These are phyloP conservation scores for Neurospora sp. DNA, from an alignment of 495 filamentous ascomycete genomes.

Conservation along the genomic window DNA sequence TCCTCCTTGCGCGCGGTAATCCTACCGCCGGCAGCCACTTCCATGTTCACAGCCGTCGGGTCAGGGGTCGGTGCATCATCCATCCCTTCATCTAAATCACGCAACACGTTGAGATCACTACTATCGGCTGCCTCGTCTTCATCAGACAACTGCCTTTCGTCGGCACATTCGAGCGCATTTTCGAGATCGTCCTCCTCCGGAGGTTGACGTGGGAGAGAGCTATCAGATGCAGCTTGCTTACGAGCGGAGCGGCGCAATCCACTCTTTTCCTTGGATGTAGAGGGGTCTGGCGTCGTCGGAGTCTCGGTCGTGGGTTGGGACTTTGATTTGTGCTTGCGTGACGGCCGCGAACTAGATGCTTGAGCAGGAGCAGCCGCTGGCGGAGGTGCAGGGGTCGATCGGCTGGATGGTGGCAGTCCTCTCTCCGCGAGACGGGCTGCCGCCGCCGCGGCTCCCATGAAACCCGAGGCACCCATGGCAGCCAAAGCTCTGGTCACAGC, in stretches of 20 bases:
- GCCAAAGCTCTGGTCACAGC: conserved; percentile 57
- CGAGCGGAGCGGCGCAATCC: conserved; percentile 45
- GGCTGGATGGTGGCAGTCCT: conserved; percentile 15
- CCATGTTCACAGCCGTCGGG: conserved; percentile 83
- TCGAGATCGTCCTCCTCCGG: conserved; percentile 47
- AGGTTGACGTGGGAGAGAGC: conserved; percentile 39
- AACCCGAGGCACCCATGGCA: conserved; percentile 70
- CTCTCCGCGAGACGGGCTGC: conserved; percentile 38
- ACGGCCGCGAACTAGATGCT: conserved; percentile 27
- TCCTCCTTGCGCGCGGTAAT: conserved; percentile 96
- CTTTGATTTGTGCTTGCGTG: conserved; percentile 40
- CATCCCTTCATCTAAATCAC: conserved; percentile 83
- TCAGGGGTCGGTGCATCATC: conserved; percentile 61
- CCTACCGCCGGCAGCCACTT: conserved; percentile 81
- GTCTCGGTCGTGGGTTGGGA: conserved; percentile 24
- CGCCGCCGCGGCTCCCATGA: conserved; percentile 27
- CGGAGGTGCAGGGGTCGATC: conserved; percentile 17
- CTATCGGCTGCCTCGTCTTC: conserved; percentile 64
- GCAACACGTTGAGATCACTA: conserved; percentile 72
- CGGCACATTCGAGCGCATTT: conserved; percentile 80
- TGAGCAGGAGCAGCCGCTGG: conserved; percentile 26
- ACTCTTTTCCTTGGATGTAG: conserved; percentile 38
- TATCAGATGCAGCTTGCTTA: conserved; percentile 37
- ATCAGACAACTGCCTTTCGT: conserved; percentile 75
- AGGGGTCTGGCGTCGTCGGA: conserved; percentile 29